phyloP scores from a whole-genome alignment of 345 rosid genomes.

The Brassica cretica region DNA sequence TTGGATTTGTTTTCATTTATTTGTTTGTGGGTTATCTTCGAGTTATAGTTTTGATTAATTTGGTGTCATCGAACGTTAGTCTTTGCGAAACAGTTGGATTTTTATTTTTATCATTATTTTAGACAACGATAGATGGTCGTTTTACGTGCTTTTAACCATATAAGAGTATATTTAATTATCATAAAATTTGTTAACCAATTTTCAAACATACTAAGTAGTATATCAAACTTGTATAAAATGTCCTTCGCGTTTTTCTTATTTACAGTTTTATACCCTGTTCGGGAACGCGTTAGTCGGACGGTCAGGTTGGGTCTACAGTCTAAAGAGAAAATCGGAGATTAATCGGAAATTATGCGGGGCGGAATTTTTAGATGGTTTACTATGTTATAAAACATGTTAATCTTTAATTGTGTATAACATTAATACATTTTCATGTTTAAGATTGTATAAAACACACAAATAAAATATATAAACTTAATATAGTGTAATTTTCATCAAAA shows the following conservation, averaged over 20 bases:
- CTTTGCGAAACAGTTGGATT: conserved; percentile 7
- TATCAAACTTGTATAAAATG: neutral
- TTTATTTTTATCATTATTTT: neutral
- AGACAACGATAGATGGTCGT: neutral
- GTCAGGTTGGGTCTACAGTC: no score
- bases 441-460: no score
- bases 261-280: neutral
- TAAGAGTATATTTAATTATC: no score
- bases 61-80: conserved; percentile 23
- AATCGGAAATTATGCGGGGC: no score
- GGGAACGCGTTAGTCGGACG: no score
- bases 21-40: conserved; percentile 17
- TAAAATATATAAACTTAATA: no score
- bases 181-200: neutral
- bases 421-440: no score
- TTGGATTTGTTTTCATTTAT: neutral
- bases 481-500: no score
- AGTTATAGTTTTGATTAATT: conserved; percentile 9
- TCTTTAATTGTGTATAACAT: no score
- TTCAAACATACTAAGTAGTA: neutral
- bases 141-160: neutral
- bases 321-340: no score
- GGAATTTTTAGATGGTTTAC: no score
- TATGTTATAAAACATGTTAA: no score
- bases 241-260: neutral